Percentiles rank a stretch among this genome's conserved stretches.
phyloP scores from a whole-genome alignment of 2,329 filamentous ascomycete genomes.

The Alternaria consortialis region DNA sequence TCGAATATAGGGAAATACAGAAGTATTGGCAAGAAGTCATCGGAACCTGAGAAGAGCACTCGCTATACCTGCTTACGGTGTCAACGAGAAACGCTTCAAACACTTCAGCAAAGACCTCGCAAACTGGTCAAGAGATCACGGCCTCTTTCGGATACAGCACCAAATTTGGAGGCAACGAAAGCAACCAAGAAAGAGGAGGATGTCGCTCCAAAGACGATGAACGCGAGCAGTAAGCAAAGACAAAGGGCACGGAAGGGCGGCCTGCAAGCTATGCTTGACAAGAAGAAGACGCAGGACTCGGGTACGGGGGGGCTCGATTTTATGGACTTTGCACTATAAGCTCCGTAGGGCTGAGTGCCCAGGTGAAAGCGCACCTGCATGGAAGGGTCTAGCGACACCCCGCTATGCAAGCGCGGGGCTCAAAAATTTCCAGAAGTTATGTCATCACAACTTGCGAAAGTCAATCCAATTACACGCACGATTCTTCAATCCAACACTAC shows the following conservation, averaged over 20 bases:
- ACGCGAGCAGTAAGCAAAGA: constrained; percentile 62
- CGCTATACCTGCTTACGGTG: constrained; percentile 45
- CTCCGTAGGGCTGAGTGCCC: constrained; percentile 22
- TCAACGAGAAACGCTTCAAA: constrained; percentile 41
- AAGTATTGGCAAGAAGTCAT: constrained; percentile 10
- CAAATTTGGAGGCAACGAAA: constrained; percentile 2
- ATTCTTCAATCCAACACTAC: background rate
- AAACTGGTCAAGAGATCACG: constrained; percentile 29
- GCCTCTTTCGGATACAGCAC: constrained; percentile 3
- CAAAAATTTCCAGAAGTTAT: constrained; percentile 42
- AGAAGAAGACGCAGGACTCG: constrained; percentile 51
- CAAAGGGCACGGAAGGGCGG: constrained; percentile 65
- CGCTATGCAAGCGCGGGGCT: constrained; percentile 43
- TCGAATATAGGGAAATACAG: constrained; percentile 17
- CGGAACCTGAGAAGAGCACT: constrained; percentile 28
- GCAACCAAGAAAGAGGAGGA: constrained; percentile 19
- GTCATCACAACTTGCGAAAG: constrained; percentile 25
- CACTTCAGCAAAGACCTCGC: constrained; percentile 28
- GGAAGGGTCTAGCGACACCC: constrained; percentile 37
- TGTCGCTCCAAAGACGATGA: constrained; percentile 50
- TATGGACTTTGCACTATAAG: constrained; percentile 63
- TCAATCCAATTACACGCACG: background rate
- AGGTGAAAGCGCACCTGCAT: constrained; percentile 14
- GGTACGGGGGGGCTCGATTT: constrained; percentile 56
- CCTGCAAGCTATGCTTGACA: constrained; percentile 63